Conservation (phyloP, 2,329 filamentous ascomycete genomes). For the Chaetothyriales sp. region DNA sequence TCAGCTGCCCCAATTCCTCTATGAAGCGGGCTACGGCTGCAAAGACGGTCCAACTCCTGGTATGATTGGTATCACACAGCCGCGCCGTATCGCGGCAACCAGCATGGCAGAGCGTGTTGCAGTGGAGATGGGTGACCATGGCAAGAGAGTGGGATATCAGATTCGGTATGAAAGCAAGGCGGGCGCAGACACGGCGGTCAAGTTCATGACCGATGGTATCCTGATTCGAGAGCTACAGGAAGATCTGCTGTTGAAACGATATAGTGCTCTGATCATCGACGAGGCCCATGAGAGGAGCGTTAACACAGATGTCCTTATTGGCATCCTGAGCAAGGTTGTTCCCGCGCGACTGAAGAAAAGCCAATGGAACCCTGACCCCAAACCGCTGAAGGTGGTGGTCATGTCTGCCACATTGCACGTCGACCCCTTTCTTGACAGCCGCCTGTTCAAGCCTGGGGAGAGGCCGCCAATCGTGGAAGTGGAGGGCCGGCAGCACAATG, state of each 20-base stretch:
- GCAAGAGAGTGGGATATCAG: slow-evolving; percentile 72
- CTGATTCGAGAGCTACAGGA: slow-evolving; percentile 78
- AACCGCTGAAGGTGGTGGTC: slow-evolving; percentile 81
- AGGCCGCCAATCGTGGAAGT: slow-evolving; percentile 69
- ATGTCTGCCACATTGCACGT: slow-evolving; percentile 95
- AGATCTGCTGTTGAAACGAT: slow-evolving; percentile 75
- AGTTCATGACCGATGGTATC: slow-evolving; percentile 99
- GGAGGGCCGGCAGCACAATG: slow-evolving; percentile 80
- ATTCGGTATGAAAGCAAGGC: slow-evolving; percentile 87
- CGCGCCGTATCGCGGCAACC: slow-evolving; percentile 82
- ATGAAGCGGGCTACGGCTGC: slow-evolving; percentile 80
- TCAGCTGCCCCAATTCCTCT: slow-evolving; percentile 90
- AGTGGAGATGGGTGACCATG: slow-evolving; percentile 65
- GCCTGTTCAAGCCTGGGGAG: slow-evolving; percentile 55
- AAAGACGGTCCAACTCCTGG: slow-evolving; percentile 65
- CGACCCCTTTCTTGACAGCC: slow-evolving; percentile 78
- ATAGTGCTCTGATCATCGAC: slow-evolving; percentile 87
- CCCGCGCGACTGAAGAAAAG: slow-evolving; percentile 64
- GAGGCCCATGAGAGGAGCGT: slow-evolving; percentile 95
- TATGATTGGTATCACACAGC: slow-evolving; percentile 90
- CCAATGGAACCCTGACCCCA: slow-evolving; percentile 52
- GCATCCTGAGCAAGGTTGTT: slow-evolving; percentile 87
- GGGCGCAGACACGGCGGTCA: slow-evolving; percentile 68
- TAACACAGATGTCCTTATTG: slow-evolving; percentile 96
- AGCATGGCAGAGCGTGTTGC: slow-evolving; percentile 90